Evolutionary conservation across 306 rosid genomes (phyloP).

Genomic region (Biancaea sappan): DNA sequence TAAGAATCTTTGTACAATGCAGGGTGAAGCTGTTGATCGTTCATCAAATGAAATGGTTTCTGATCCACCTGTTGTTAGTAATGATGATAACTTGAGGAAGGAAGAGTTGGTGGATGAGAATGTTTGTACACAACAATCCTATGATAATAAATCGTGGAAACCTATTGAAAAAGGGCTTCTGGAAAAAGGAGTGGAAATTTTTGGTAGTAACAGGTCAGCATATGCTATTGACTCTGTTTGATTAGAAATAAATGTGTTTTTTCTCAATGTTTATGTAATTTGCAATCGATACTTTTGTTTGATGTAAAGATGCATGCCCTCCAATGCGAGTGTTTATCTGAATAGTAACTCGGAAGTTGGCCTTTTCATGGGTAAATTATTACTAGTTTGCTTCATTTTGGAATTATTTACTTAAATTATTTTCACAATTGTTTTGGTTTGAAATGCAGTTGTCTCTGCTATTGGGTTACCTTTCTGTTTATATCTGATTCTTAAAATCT

Average conservation of each 20-base stretch:
- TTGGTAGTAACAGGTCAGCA: conserved; percentile 89
- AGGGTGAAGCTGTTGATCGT: conserved; percentile 55
- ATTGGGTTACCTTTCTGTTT: background rate
- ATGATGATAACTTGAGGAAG: conserved; percentile 69
- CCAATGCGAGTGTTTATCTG: background rate
- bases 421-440: conserved; percentile 19
- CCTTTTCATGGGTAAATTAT: conserved; percentile 19
- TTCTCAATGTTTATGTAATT: conserved; percentile 9
- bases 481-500: background rate
- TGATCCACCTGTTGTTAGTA: conserved; percentile 56
- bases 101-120: conserved; percentile 78
- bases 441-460: conserved; percentile 26
- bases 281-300: background rate
- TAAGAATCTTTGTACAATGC: conserved; percentile 44
- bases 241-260: conserved; percentile 16
- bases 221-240: conserved; percentile 20
- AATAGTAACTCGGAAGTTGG: conserved; percentile 12
- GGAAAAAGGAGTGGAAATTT: conserved; percentile 88
- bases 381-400: conserved; percentile 26
- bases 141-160: conserved; percentile 77
- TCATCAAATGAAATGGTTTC: conserved; percentile 61
- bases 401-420: conserved; percentile 1
- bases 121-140: conserved; percentile 58
- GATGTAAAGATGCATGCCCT: conserved; percentile 1
- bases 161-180: conserved; percentile 81